Evolutionary conservation across 1,284 basidiomycete genomes (phyloP).

Genomic region (Exsudoporus floridanus): DNA sequence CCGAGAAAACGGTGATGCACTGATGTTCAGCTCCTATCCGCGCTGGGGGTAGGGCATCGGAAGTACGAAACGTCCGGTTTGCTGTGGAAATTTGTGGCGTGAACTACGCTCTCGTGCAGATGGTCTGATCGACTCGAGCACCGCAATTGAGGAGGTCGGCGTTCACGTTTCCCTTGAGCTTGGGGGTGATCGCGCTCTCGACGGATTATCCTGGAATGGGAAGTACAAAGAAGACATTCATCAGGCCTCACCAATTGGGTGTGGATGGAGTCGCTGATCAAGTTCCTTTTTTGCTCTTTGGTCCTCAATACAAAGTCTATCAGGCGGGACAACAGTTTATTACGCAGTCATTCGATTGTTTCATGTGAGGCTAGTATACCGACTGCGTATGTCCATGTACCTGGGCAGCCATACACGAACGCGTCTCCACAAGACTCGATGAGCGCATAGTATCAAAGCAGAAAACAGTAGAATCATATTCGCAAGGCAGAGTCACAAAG

Average conservation of each 20-base stretch:
- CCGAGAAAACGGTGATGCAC: neutral
- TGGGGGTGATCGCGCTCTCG: conserved; percentile 20
- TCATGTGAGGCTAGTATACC: conserved; percentile 3
- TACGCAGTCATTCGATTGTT: conserved; percentile 14
- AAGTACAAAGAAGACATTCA: conserved; percentile 9
- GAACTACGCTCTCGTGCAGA: conserved; percentile 11
- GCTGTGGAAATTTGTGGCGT: conserved; percentile 7
- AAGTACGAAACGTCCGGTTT: conserved; percentile 11
- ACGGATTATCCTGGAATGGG: conserved; percentile 19
- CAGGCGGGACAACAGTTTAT: conserved; percentile 9
- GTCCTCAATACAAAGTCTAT: neutral
- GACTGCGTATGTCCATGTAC: conserved; percentile 28
- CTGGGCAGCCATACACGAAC: conserved; percentile 8
- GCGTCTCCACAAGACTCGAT: neutral
- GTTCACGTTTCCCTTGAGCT: conserved; percentile 15
- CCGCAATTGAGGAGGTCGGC: conserved; percentile 13
- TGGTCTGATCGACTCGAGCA: conserved; percentile 16
- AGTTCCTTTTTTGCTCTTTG: conserved; percentile 1
- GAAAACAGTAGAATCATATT: neutral
- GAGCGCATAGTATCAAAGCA: neutral
- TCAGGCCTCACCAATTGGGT: conserved; percentile 25
- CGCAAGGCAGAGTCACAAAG: conserved; percentile 5
- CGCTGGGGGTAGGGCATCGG: conserved; percentile 12
- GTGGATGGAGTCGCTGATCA: conserved; percentile 19
- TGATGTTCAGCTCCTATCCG: conserved; percentile 20